phyloP scores from a whole-genome alignment of 2,329 filamentous ascomycete genomes.

The Uncinocarpus reesii region DNA sequence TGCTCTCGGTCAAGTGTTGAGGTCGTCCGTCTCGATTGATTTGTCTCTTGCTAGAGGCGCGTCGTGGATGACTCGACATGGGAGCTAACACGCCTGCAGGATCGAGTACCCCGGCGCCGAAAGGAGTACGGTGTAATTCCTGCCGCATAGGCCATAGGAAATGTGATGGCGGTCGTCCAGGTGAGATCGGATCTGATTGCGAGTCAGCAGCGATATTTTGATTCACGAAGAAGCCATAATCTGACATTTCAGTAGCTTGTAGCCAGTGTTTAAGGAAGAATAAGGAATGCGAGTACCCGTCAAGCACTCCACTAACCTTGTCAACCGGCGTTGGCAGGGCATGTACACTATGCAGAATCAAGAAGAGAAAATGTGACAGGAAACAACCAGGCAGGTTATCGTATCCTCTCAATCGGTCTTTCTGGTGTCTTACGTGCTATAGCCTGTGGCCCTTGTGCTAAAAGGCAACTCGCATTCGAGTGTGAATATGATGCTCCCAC shows the following conservation, averaged over 20 bases:
- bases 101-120: background rate
- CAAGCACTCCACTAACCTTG: background rate
- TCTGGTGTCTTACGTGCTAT: background rate
- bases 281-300: background rate
- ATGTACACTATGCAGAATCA: constrained; percentile 2
- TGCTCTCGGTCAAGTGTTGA: too few species aligned
- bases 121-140: background rate
- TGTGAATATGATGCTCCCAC: background rate
- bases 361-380: constrained; percentile 15
- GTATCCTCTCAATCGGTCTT: background rate
- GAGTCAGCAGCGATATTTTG: background rate
- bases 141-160: constrained; percentile 1
- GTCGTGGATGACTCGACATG: background rate
- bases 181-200: background rate
- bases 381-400: constrained; percentile 9
- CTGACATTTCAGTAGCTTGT: background rate
- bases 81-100: background rate
- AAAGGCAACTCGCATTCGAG: background rate
- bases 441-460: constrained; percentile 8
- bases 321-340: background rate
- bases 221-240: background rate
- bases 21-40: too few species aligned
- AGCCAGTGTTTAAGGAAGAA: background rate
- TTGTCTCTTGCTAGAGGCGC: too few species aligned
- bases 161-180: background rate